Percentiles rank a stretch among this genome's conserved stretches.
Conservation (phyloP, 768 basidiomycete species). For the Suillus fuscotomentosus region DNA sequence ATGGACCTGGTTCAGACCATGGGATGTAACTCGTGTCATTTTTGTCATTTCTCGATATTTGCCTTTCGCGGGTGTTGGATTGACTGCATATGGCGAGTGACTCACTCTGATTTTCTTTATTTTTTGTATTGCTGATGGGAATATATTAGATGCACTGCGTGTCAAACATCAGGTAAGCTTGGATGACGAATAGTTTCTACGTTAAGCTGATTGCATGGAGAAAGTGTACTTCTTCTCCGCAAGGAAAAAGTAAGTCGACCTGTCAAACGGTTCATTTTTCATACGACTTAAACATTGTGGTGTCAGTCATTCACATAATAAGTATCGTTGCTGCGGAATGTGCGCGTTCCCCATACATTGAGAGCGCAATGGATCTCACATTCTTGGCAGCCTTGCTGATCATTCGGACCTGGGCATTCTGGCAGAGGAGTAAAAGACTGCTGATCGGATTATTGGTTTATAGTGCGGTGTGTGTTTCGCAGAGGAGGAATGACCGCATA, state of each 20-base stretch:
- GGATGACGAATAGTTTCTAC: not conserved
- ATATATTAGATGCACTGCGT: not conserved
- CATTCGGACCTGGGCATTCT: constrained; percentile 20
- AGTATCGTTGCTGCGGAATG: constrained; percentile 9
- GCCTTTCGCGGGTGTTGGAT: constrained; percentile 11
- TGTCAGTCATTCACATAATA: constrained; percentile 7
- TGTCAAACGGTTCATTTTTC: not conserved
- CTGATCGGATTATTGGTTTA: constrained; percentile 13
- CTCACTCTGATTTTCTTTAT: not conserved
- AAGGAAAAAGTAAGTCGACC: constrained; percentile 10
- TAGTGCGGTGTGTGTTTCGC: constrained; percentile 4
- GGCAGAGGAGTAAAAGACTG: constrained; percentile 14
- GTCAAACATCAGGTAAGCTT: not conserved
- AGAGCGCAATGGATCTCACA: not conserved
- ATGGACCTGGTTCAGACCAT: constrained; percentile 17
- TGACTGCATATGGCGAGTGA: constrained; percentile 15
- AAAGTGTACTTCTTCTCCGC: not conserved
- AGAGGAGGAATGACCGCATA: not conserved
- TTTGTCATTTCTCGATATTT: constrained; percentile 22
- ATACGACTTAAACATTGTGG: no score
- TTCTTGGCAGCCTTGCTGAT: constrained; percentile 11
- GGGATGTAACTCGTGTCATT: constrained; percentile 14
- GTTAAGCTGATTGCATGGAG: not conserved
- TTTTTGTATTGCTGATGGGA: not conserved
- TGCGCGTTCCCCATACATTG: not conserved